Conservation (phyloP, 179 eudicot genomes). For the Vitellaria paradoxa region DNA sequence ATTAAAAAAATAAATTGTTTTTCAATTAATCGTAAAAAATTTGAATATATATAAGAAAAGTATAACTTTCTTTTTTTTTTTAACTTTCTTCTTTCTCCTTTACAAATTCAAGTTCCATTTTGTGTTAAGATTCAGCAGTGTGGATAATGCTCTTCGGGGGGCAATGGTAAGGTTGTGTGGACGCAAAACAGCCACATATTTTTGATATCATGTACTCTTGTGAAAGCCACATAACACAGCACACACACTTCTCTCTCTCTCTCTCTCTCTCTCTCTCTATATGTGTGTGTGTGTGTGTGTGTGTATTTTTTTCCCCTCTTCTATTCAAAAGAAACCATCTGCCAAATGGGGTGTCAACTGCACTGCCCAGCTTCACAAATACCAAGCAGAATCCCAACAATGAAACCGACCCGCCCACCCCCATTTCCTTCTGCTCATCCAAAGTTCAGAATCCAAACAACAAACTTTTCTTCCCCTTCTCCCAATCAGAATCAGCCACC, state of each 20-base stretch:
- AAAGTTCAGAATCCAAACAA: slow-evolving; percentile 23
- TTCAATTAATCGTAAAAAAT: too few species aligned
- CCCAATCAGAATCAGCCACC: slow-evolving; percentile 18
- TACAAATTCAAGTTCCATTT: neutral
- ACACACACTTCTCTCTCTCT: neutral
- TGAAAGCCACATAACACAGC: neutral
- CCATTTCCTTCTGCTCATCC: slow-evolving; percentile 21
- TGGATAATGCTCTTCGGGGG: neutral
- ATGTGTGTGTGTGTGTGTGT: too few species aligned
- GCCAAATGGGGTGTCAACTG: slow-evolving; percentile 33
- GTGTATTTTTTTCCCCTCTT: neutral
- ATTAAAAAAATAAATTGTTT: too few species aligned
- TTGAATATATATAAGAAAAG: too few species aligned
- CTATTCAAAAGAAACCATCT: neutral
- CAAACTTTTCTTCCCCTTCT: slow-evolving; percentile 26
- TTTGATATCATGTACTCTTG: neutral
- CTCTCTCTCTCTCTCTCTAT: neutral
- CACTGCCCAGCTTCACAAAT: slow-evolving; percentile 37
- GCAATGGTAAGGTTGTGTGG: neutral
- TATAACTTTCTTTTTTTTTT: too few species aligned
- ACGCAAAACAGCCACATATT: slow-evolving; percentile 10
- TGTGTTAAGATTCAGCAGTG: neutral
- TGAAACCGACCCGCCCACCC: slow-evolving; percentile 13
- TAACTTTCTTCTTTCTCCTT: too few species aligned
- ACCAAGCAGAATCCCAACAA: slow-evolving; percentile 27